Conservation (phyloP, 352 stramenopile species). For the Phytophthora cryptogea region DNA sequence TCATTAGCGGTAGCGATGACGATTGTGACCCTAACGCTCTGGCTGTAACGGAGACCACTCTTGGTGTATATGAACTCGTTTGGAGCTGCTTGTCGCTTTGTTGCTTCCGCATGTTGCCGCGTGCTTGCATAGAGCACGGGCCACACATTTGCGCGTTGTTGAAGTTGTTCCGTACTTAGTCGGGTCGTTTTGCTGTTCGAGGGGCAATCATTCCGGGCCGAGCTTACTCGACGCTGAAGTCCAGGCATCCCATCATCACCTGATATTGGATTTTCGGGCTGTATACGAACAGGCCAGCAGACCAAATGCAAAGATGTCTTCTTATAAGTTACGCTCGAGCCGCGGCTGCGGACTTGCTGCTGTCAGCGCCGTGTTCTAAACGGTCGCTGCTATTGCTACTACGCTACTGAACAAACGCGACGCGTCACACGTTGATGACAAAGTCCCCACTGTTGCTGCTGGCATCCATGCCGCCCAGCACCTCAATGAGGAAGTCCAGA, state of each 20-base stretch:
- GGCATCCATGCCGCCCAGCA: slow-evolving; percentile 24
- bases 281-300: slow-evolving; percentile 2
- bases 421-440: slow-evolving; percentile 26
- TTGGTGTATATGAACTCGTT: not conserved
- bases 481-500: slow-evolving; percentile 48
- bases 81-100: not conserved
- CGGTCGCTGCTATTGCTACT: slow-evolving; percentile 18
- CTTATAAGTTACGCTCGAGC: slow-evolving; percentile 21
- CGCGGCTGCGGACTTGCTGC: not conserved
- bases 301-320: slow-evolving; percentile 7
- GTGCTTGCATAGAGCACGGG: not conserved
- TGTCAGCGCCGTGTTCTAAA: slow-evolving; percentile 18
- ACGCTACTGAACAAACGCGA: slow-evolving; percentile 7
- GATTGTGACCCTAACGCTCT: slow-evolving; percentile 3
- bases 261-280: not conserved
- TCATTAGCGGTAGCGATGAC: not conserved
- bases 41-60: not conserved
- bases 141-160: too few species aligned
- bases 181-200: not conserved
- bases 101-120: not conserved
- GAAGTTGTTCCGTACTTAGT: not conserved
- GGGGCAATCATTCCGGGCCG: not conserved
- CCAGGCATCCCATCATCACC: not conserved
- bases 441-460: slow-evolving; percentile 12
- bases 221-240: too few species aligned